Percentiles rank a stretch among this genome's conserved stretches.
These are phyloP conservation scores for Phytophthora fragariaefolia DNA, from an alignment of 352 stramenopile genomes.

Conservation along the genomic window DNA sequence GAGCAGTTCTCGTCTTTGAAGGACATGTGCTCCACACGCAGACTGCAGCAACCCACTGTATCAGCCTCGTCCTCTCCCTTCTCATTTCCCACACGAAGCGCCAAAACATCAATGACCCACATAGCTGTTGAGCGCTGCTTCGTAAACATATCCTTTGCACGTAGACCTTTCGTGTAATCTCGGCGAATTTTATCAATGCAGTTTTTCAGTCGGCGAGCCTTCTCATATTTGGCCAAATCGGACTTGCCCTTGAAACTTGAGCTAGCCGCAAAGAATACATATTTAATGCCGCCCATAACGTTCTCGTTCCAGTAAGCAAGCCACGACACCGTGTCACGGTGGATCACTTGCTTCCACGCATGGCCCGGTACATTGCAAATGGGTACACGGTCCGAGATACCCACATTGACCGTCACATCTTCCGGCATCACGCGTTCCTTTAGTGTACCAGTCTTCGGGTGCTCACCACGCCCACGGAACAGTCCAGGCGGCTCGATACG, in stretches of 20 bases:
- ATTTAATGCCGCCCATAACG: conserved; percentile 98
- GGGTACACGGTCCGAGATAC: conserved; percentile 91
- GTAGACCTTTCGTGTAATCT: conserved; percentile 91
- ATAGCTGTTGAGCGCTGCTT: conserved; percentile 98
- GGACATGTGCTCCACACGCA: conserved; percentile 98
- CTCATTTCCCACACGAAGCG: conserved; percentile 99
- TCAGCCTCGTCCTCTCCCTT: conserved; percentile 99
- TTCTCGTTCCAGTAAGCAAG: conserved; percentile 99
- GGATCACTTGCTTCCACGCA: conserved; percentile 97
- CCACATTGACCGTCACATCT: conserved; percentile 98
- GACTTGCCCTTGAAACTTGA: conserved; percentile 99
- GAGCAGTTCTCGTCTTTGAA: conserved; percentile 94
- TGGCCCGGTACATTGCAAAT: conserved; percentile 94
- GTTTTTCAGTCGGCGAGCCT: conserved; percentile 97
- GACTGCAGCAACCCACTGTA: conserved; percentile 99
- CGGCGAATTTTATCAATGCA: conserved; percentile 97
- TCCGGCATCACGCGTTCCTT: conserved; percentile 97
- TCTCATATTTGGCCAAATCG: conserved; percentile 99
- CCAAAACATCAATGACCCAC: conserved; percentile 99
- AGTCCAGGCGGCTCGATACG: conserved; percentile 97
- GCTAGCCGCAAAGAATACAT: conserved; percentile 98
- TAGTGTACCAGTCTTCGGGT: conserved; percentile 99
- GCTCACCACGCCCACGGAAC: conserved; percentile 98
- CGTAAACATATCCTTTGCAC: conserved; percentile 90
- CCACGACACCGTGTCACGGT: conserved; percentile 93